phyloP scores from a whole-genome alignment of 805 yeast genomes.

The Cyberlindnera xylosilytica region DNA sequence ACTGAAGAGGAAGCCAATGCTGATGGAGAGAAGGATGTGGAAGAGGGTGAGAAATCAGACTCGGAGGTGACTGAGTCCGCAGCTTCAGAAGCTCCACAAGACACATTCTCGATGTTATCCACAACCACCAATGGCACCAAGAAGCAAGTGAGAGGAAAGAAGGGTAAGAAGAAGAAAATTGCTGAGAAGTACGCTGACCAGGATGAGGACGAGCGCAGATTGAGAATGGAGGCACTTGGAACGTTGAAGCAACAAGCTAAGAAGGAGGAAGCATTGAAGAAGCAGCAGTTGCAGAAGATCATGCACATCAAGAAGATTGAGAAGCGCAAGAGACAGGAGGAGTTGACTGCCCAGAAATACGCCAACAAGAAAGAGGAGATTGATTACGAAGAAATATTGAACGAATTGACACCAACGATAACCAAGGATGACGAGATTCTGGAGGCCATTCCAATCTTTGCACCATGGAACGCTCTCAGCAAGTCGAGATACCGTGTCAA shows the following conservation, averaged over 20 bases:
- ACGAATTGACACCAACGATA: slow-evolving; percentile 32
- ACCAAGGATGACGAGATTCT: slow-evolving; percentile 46
- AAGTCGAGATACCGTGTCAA: slow-evolving; percentile 81
- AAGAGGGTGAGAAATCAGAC: slow-evolving; percentile 9
- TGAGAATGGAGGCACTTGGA: slow-evolving; percentile 81
- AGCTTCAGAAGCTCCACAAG: not conserved
- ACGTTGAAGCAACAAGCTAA: slow-evolving; percentile 60
- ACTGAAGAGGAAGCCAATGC: slow-evolving; percentile 8
- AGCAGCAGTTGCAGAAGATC: slow-evolving; percentile 33
- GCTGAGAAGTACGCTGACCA: slow-evolving; percentile 83
- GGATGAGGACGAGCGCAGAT: slow-evolving; percentile 79
- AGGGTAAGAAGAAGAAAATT: slow-evolving; percentile 78
- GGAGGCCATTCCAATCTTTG: slow-evolving; percentile 81
- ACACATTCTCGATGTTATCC: slow-evolving; percentile 5
- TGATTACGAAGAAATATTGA: slow-evolving; percentile 41
- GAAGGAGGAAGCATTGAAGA: slow-evolving; percentile 34
- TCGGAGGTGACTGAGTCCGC: slow-evolving; percentile 5
- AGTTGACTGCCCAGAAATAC: slow-evolving; percentile 33
- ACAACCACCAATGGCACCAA: slow-evolving; percentile 8
- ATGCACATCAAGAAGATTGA: slow-evolving; percentile 32
- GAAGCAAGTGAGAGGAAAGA: slow-evolving; percentile 73
- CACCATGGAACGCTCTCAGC: slow-evolving; percentile 82
- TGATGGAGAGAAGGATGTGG: slow-evolving; percentile 20
- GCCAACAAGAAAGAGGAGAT: slow-evolving; percentile 37
- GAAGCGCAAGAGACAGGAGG: slow-evolving; percentile 37